Evolutionary conservation across 179 eudicot species (phyloP).

Genomic region (Nepenthes alata): DNA sequence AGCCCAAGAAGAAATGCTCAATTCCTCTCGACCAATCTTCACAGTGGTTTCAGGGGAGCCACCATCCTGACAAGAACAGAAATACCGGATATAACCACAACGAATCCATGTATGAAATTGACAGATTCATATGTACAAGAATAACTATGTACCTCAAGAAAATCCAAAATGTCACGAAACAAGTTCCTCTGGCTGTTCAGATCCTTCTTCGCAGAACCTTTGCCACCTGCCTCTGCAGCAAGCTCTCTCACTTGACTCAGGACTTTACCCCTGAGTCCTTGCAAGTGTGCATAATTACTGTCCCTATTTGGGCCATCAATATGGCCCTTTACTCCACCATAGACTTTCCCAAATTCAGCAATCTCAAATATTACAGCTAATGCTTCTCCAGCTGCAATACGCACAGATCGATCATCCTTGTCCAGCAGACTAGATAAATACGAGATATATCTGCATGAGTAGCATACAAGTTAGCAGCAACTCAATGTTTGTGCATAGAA

Average conservation of each 20-base stretch:
- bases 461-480: not conserved
- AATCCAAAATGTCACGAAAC: slow-evolving; percentile 68
- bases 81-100: too few species aligned
- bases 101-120: too few species aligned
- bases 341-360: slow-evolving; percentile 56
- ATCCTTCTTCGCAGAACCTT: slow-evolving; percentile 85
- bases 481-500: too few species aligned
- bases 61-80: slow-evolving; percentile 39
- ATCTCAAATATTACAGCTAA: slow-evolving; percentile 75
- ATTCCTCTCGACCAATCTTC: slow-evolving; percentile 74
- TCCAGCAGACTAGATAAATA: slow-evolving; percentile 68
- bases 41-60: slow-evolving; percentile 52
- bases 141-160: slow-evolving; percentile 53
- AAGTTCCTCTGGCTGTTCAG: slow-evolving; percentile 72
- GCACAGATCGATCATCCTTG: slow-evolving; percentile 80
- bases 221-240: slow-evolving; percentile 82
- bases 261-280: slow-evolving; percentile 52
- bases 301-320: slow-evolving; percentile 22
- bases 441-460: slow-evolving; percentile 52
- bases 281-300: slow-evolving; percentile 38
- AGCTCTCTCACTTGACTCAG: slow-evolving; percentile 66
- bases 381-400: slow-evolving; percentile 94
- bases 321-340: slow-evolving; percentile 12
- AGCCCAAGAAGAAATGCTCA: slow-evolving; percentile 67
- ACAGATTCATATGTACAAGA: not conserved